Base-by-base conservation (phyloP, 371 early-diverging fungal species). In the Basidiobolus heterosporus region DNA sequence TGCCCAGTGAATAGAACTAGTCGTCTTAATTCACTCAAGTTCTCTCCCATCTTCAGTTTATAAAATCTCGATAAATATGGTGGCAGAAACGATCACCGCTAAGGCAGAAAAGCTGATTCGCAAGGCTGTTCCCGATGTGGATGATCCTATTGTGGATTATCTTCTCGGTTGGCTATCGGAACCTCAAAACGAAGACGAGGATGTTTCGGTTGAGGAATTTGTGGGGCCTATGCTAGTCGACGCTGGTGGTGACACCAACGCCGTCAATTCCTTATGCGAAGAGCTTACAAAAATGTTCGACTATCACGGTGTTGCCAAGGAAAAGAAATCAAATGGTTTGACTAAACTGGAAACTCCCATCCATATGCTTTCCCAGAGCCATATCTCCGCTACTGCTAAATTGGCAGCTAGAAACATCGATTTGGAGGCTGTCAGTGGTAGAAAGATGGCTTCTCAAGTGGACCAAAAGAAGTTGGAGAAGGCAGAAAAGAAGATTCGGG, bases 401-500 rank as follows among this genome's bases (percentile, higher is more conserved):
- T 50, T 76, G 17, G 65, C 55, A 15, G 54, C 60, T 3, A 48
- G 54, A 17, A 40, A 52, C 21, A 72, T 72, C 1, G 85, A 86
- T 58, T 68, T 85, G 16, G 75, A 84, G 52, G 68, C 78, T 16
- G 63, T 73, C 23, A 72, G 75, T 14, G 72, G 70, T 20, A 72
- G 78, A 18, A 73, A 76, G 36, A 74, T 83, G 38, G 76, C 78
- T 18, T 80, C 88, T 15, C 83, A 86, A 57, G 97, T 94, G 15
- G 91, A 93, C 51, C 76, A 84, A 49, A 73, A 77, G 46, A 91
- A 91, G 59, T 67, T 96, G 50, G 76, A 82, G 49, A 88, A 89
- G 58, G 93, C 92, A n/a, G 94, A 94, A 66, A 70, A 70, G 5
- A 84, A 86, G 66, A 87, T 91, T 58, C 86, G 82, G 8, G 75